A percentile compares a stretch with the other conserved stretches of the same genome.
These are phyloP conservation scores for Kandelia obovata DNA, from an alignment of 345 rosid genomes.

Conservation along the genomic window DNA sequence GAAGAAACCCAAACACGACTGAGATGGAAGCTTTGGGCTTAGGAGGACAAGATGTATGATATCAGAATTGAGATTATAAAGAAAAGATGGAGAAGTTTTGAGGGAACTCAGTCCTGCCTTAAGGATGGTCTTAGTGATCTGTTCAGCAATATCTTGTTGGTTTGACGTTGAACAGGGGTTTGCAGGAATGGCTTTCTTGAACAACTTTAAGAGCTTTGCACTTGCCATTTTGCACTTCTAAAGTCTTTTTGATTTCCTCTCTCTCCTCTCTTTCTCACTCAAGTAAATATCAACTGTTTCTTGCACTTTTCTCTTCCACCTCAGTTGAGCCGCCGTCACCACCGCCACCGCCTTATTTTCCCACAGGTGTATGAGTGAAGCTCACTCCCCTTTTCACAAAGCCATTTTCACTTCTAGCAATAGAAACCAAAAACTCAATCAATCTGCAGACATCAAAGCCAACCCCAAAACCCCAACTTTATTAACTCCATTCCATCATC, in stretches of 20 bases:
- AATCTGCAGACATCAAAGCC: no score
- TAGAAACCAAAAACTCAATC: no score
- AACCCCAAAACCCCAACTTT: no score
- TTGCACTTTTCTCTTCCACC: no score
- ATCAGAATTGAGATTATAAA: slow-evolving; percentile 44
- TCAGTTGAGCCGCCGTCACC: no score
- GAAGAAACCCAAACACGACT: slow-evolving; percentile 52
- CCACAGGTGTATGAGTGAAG: no score
- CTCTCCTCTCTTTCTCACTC: neutral
- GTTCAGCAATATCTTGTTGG: slow-evolving; percentile 26
- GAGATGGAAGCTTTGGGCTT: slow-evolving; percentile 45
- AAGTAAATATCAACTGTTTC: no score
- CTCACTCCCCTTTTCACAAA: no score
- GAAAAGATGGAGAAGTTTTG: slow-evolving; percentile 31
- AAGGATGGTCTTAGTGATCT: slow-evolving; percentile 25
- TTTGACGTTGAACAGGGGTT: slow-evolving; percentile 18
- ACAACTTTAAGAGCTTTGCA: slow-evolving; percentile 24
- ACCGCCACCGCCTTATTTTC: no score
- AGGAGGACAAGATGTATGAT: slow-evolving; percentile 50
- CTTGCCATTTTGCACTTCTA: slow-evolving; percentile 24
- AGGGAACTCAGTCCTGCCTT: slow-evolving; percentile 38
- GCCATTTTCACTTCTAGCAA: no score
- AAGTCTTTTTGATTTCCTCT: neutral
- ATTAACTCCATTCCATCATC: no score
- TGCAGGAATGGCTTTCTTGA: slow-evolving; percentile 11